Evolutionary conservation across 169 alveolate species (phyloP).

Genomic region (Plasmodium yoelii): DNA sequence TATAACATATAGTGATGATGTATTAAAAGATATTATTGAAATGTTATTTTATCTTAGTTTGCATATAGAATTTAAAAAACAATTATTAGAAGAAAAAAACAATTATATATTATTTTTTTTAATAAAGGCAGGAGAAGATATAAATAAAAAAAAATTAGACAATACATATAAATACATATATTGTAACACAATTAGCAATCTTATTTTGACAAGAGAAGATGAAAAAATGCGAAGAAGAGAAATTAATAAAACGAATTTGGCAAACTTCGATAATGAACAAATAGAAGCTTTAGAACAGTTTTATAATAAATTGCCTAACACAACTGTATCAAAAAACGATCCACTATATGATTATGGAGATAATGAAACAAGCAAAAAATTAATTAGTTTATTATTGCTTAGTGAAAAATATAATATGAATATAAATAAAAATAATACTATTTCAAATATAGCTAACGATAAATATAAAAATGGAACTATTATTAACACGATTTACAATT

Average conservation of each 20-base stretch:
- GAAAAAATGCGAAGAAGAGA: constrained; percentile 61
- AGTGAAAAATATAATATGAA: constrained; percentile 44
- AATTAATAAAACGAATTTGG: constrained; percentile 67
- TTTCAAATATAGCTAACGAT: neutral
- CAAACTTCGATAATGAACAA: constrained; percentile 69
- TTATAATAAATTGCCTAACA: constrained; percentile 43
- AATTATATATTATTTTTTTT: constrained; percentile 52
- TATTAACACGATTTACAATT: constrained; percentile 58
- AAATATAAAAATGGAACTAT: constrained; percentile 65
- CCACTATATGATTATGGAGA: constrained; percentile 75
- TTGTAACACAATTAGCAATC: constrained; percentile 53
- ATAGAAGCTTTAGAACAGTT: constrained; percentile 74
- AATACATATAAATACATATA: constrained; percentile 65
- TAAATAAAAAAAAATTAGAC: constrained; percentile 58
- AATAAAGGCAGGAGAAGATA: constrained; percentile 55
- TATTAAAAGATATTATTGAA: constrained; percentile 54
- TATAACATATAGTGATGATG: constrained; percentile 12
- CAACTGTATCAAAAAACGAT: constrained; percentile 38
- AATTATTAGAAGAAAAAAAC: constrained; percentile 44
- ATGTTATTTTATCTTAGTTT: constrained; percentile 69
- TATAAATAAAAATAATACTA: constrained; percentile 1
- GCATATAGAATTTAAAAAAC: constrained; percentile 66
- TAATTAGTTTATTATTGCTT: constrained; percentile 37
- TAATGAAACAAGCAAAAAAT: constrained; percentile 51
- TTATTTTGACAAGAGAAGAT: constrained; percentile 67